Base-by-base conservation (phyloP, 2,329 filamentous ascomycete genomes). In the Aspergillus fijiensis region DNA sequence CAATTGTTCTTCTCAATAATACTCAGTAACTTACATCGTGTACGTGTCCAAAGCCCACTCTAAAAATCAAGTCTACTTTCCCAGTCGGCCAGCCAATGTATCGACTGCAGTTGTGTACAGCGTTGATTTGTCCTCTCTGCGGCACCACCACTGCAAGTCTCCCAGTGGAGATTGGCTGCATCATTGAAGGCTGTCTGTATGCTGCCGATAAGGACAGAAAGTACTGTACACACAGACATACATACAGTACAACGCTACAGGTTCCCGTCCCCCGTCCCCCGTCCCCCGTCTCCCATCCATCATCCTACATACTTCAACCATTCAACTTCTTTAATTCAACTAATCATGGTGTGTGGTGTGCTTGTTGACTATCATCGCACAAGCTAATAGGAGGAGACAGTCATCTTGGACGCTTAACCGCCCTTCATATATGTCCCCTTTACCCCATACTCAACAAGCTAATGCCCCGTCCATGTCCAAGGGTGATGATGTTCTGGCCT, bases 121-220 rank as follows among this genome's bases (percentile, higher is more conserved):
- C 55, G 58, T 60, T 67, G 61, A 66, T 67, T 65, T 66, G 60
- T 59, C 59, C 55, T 49, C 56, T 52, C 49, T 52, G 42, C 60
- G 64, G 60, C 61, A 62, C 49, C 51, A 54, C 54, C 50, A 48
- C 61, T 63, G 60, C 63, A 65, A 39, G 59, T 60, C 59, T 49
- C 56, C 54, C 48, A 54, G 62, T 65, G 59, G 57, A 61, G 65
- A 55, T 47, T 51, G 49, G 42, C 56, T 51, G 51, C 53, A 50
- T 21, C 33, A 29, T 35, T 35, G 14, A 12, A 16, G 33, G 27
- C 27, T 29, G 27, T 9, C 57, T 61, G 58, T 59, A 23, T 25
- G 51, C 57, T 57, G 60, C 58, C 60, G 62, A 66, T 67, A 65
- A 63, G 59, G 60, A 61, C 51, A 64, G 51, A 62, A 29, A 62